phyloP scores from a whole-genome alignment of 768 basidiomycete species.

The Pleurotus djamor region DNA sequence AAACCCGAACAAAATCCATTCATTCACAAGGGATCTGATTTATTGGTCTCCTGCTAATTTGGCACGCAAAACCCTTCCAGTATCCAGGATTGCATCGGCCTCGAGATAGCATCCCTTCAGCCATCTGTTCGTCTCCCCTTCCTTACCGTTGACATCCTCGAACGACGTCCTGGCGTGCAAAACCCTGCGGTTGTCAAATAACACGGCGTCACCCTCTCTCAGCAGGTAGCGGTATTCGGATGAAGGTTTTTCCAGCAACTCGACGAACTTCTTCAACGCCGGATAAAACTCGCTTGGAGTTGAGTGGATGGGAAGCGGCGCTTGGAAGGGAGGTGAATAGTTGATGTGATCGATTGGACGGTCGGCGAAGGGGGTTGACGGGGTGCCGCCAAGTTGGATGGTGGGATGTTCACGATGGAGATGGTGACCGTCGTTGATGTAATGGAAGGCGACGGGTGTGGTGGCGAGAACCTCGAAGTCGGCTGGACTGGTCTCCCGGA shows the following conservation, averaged over 20 bases:
- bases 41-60: constrained; percentile 11
- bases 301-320: constrained; percentile 51
- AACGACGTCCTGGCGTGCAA: constrained; percentile 88
- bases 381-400: constrained; percentile 52
- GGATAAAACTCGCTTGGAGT: constrained; percentile 58
- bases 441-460: constrained; percentile 83
- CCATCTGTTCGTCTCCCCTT: constrained; percentile 71
- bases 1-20: no score
- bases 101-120: constrained; percentile 87
- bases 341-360: constrained; percentile 65
- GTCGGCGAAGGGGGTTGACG: constrained; percentile 12
- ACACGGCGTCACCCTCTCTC: constrained; percentile 77
- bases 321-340: constrained; percentile 96
- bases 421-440: constrained; percentile 88
- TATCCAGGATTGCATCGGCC: constrained; percentile 61
- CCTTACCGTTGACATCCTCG: constrained; percentile 33
- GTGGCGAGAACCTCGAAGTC: constrained; percentile 58
- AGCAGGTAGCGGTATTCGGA: constrained; percentile 65
- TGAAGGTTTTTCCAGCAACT: constrained; percentile 47
- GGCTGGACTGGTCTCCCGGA: constrained; percentile 43
- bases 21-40: no score
- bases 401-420: constrained; percentile 72
- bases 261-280: constrained; percentile 62
- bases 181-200: constrained; percentile 92
- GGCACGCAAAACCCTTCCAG: constrained; percentile 49